A percentile compares a stretch with the other conserved stretches of the same genome.
phyloP scores from a whole-genome alignment of 2,329 filamentous ascomycete species.

The Paramyrothecium sp. region DNA sequence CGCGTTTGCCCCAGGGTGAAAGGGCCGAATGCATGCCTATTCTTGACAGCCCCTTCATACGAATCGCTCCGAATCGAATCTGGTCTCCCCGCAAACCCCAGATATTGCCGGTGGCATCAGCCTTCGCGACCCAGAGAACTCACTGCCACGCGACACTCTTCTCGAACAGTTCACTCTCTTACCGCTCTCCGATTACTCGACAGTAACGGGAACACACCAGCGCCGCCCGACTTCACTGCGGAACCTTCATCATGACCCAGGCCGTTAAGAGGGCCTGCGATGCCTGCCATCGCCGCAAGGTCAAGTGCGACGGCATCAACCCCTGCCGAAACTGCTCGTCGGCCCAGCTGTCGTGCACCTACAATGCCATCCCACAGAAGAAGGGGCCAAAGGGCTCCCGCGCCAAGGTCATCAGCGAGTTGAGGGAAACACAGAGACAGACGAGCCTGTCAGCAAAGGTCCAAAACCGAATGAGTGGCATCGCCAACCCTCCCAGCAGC shows the following conservation, averaged over 20 bases:
- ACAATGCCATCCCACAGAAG: constrained; percentile 73
- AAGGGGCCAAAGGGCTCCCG: constrained; percentile 74
- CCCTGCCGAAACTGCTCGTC: constrained; percentile 71
- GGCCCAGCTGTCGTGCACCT: constrained; percentile 67
- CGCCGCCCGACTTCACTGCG: background rate
- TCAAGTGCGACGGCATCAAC: constrained; percentile 70
- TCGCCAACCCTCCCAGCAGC: constrained; percentile 45
- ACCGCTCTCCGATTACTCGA: constrained; percentile 9
- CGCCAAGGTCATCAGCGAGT: constrained; percentile 73
- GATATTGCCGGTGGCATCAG: constrained; percentile 13
- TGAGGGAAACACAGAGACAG: constrained; percentile 67
- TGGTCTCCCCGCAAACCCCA: constrained; percentile 28
- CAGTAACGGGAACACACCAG: constrained; percentile 7
- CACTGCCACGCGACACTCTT: background rate
- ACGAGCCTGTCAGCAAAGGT: constrained; percentile 62
- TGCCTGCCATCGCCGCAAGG: constrained; percentile 72
- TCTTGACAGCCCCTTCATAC: constrained; percentile 18
- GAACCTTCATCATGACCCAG: constrained; percentile 40
- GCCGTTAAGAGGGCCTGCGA: constrained; percentile 66
- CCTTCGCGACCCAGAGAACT: background rate
- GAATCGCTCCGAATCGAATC: constrained; percentile 19
- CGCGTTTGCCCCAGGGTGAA: constrained; percentile 31
- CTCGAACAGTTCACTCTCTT: constrained; percentile 1
- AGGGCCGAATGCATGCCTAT: constrained; percentile 36
- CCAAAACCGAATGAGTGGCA: constrained; percentile 58